Conservation (phyloP, 1,284 basidiomycete genomes). For the Cutaneotrichosporon sp. region DNA sequence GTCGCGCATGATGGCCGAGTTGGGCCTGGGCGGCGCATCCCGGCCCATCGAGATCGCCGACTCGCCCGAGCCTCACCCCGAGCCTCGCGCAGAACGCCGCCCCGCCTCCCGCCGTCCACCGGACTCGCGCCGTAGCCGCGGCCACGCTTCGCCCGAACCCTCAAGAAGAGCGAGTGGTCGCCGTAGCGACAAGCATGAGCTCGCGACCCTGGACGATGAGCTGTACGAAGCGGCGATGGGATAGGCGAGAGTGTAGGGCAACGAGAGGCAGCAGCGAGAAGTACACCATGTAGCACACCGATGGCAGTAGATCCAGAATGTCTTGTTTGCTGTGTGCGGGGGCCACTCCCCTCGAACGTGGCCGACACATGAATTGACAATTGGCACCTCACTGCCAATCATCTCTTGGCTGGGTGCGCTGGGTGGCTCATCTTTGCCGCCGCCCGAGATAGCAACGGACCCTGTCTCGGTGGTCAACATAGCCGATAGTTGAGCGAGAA, state of each 20-base stretch:
- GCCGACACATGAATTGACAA: background rate
- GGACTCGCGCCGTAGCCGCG: background rate
- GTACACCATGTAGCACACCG: background rate
- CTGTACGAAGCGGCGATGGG: slow-evolving; percentile 10
- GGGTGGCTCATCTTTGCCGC: too few relatives aligned
- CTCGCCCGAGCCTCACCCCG: background rate
- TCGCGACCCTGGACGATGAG: slow-evolving; percentile 3
- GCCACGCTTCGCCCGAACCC: background rate
- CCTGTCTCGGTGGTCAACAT: background rate
- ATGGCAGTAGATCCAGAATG: background rate
- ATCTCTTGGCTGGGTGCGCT: background rate
- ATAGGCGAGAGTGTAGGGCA: background rate
- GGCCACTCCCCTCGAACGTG: too few relatives aligned
- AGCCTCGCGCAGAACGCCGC: background rate
- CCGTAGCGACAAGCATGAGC: background rate
- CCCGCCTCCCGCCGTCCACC: background rate
- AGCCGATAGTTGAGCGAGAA: background rate
- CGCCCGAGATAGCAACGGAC: too few relatives aligned
- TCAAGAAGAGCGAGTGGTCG: background rate
- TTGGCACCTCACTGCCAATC: background rate
- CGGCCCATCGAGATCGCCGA: background rate
- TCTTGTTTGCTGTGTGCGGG: background rate
- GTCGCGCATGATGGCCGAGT: slow-evolving; percentile 13
- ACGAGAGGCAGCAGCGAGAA: too few relatives aligned
- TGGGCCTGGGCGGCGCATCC: background rate